Conservation (phyloP, 2,329 filamentous ascomycete genomes). For the Arthroderma sp. region DNA sequence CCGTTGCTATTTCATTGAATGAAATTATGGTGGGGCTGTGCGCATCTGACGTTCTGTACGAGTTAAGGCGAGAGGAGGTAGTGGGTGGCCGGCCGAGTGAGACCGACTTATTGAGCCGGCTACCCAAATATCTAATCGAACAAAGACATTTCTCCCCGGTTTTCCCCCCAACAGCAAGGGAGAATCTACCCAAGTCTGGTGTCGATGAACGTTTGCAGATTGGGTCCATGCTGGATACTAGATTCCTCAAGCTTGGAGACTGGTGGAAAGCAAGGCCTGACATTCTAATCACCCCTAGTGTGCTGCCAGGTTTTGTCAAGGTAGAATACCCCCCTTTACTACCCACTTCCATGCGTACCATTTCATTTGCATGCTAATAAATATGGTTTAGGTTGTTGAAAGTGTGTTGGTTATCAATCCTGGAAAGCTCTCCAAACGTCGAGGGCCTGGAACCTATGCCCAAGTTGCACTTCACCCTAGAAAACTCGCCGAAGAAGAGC, state of each 20-base stretch:
- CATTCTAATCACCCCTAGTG: slow-evolving; percentile 69
- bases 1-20: slow-evolving; percentile 79
- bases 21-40: slow-evolving; percentile 73
- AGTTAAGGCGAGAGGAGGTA: slow-evolving; percentile 65
- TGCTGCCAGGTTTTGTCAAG: slow-evolving; percentile 76
- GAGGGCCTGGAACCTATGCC: slow-evolving; percentile 74
- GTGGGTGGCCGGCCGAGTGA: slow-evolving; percentile 44
- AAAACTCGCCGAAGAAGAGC: slow-evolving; percentile 46
- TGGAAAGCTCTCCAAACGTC: slow-evolving; percentile 71
- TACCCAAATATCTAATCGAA: slow-evolving; percentile 68
- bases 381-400: slow-evolving; percentile 60
- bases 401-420: slow-evolving; percentile 86
- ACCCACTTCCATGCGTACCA: neutral
- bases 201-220: slow-evolving; percentile 49
- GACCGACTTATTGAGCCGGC: slow-evolving; percentile 54
- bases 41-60: slow-evolving; percentile 70
- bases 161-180: slow-evolving; percentile 65
- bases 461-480: slow-evolving; percentile 63
- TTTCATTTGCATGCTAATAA: slow-evolving; percentile 4
- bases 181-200: slow-evolving; percentile 53
- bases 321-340: slow-evolving; percentile 37
- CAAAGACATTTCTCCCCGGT: slow-evolving; percentile 86
- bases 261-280: slow-evolving; percentile 81
- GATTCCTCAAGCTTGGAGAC: slow-evolving; percentile 78
- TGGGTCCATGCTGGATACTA: slow-evolving; percentile 68